Base-by-base conservation (phyloP, 2,329 filamentous ascomycete genomes). In the Cercospora zeina region DNA sequence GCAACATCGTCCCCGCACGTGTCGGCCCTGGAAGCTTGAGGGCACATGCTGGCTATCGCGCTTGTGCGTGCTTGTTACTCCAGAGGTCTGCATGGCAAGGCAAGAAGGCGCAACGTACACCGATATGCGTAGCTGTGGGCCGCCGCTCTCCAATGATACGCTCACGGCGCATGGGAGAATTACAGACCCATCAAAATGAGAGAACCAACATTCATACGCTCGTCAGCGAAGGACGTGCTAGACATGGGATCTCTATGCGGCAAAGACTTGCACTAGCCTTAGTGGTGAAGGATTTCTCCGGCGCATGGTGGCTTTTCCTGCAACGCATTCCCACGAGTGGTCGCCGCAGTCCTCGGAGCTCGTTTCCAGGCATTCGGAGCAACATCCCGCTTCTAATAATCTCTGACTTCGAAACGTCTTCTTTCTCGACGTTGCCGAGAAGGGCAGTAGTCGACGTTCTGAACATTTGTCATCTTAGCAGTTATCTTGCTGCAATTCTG, bases 301-400 rank as follows among this genome's bases (percentile, higher is more conserved):
- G 27, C 49, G 31, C 49, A 53, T 53, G 27, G 49, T 51, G 49
- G 30, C 49, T 53, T 53, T 53, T 34, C 49, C 27, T 33, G 49
- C 49, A 53, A 34, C 19, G 9, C 49, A 33, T 34, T 19, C 27
- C 16, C 27, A 53, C 31, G 31, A 53, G 49, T 34, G 30, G n/a
- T 11, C 49, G n/a, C 24, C 24, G 30, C 49, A 53, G 30, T 34
- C 27, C 6, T 21, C 49, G 27, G 49, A 53, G 49, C 27, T 53
- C 49, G 19, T 53, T 27, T 21, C 49, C 49, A 53, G 30, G 49
- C 27, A 10, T 31, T 34, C 49, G 49, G 49, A 53, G 49, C 49
- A 53, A 53, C 49, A 16, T 31, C 16, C 49, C 49, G 49, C 49
- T 34, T 34, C 49, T 21, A 34, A 27, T 21, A 34, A 27, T 11